A percentile compares a stretch with the other conserved stretches of the same genome.
phyloP scores from a whole-genome alignment of 768 basidiomycete genomes.

The Termitomyces sp. region DNA sequence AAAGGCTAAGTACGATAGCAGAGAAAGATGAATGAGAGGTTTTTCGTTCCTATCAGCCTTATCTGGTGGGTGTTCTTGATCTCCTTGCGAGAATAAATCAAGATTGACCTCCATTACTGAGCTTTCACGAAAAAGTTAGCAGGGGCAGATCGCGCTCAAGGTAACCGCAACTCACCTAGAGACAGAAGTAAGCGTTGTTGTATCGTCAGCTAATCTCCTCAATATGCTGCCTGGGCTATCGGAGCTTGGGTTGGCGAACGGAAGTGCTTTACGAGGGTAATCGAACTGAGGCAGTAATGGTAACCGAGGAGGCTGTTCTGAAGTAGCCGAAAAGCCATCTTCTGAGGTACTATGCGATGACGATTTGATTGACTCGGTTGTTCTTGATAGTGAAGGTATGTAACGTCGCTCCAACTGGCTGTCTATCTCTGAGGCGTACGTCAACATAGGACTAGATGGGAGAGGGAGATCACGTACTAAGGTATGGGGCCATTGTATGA shows the following conservation, averaged over 20 bases:
- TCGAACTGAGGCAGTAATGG: background rate
- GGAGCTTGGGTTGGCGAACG: background rate
- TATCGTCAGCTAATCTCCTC: background rate
- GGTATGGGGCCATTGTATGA: background rate
- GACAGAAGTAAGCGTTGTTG: background rate
- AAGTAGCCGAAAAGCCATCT: background rate
- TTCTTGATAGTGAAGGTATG: background rate
- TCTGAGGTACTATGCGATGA: background rate
- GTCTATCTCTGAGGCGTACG: background rate
- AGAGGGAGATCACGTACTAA: background rate
- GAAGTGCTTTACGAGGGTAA: background rate
- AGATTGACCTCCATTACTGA: background rate
- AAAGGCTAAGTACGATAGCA: conserved; percentile 85
- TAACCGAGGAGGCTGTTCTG: background rate
- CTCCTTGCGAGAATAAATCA: background rate
- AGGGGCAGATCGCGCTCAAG: background rate
- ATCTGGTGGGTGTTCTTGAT: background rate
- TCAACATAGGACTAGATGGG: background rate
- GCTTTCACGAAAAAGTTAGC: background rate
- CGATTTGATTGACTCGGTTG: background rate
- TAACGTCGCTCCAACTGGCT: background rate
- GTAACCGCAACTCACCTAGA: background rate
- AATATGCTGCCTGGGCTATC: background rate
- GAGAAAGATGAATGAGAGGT: conserved; percentile 47
- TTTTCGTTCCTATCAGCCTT: background rate